Conservation (phyloP, 306 rosid genomes). For the Astragalus membranaceus region DNA sequence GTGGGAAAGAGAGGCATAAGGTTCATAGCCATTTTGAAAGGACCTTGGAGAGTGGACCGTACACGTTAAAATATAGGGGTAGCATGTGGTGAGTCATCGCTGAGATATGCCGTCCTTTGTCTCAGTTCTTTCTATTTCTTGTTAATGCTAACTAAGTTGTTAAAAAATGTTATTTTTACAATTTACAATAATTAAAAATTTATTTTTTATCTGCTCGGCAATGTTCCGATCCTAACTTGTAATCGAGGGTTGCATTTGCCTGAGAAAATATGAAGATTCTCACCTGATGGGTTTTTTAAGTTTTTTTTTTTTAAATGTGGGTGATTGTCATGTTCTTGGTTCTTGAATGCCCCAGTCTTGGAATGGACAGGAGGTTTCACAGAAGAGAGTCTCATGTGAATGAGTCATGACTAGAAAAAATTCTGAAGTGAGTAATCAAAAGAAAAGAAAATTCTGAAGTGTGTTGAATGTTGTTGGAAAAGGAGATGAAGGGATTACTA, state of each 20-base stretch:
- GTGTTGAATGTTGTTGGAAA: not conserved
- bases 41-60: constrained; percentile 74
- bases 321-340: not conserved
- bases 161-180: not conserved
- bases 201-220: not conserved
- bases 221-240: not conserved
- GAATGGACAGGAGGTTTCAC: not conserved
- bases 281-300: not conserved
- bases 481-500: not conserved
- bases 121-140: not conserved
- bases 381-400: not conserved
- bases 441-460: not conserved
- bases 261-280: not conserved
- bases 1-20: constrained; percentile 83
- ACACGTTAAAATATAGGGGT: constrained; percentile 77
- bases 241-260: not conserved
- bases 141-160: too few species aligned
- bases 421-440: not conserved
- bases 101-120: not conserved
- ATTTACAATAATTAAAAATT: not conserved
- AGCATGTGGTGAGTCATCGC: constrained; percentile 75
- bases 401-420: not conserved
- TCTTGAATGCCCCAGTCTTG: not conserved
- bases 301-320: not conserved
- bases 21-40: constrained; percentile 85